Evolutionary conservation across 495 filamentous ascomycete species (phyloP).

Genomic region (Penicillium psychrofluorescens): DNA sequence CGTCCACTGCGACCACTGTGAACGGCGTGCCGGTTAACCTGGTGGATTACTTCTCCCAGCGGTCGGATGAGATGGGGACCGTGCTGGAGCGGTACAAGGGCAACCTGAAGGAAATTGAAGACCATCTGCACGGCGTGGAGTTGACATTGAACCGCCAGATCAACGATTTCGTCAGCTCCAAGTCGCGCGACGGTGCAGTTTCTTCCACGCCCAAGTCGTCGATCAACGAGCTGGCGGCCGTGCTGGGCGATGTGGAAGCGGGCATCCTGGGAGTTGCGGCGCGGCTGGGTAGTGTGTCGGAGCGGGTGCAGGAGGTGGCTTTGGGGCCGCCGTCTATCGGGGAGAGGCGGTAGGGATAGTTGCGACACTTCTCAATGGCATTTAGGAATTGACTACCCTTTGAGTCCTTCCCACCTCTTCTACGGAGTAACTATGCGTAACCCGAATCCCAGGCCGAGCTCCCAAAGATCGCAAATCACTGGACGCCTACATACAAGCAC

Average conservation of each 20-base stretch:
- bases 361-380: not conserved
- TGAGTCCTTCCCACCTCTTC: not conserved
- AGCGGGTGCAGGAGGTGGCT: slow-evolving; percentile 62
- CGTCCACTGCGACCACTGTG: slow-evolving; percentile 27
- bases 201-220: slow-evolving; percentile 36
- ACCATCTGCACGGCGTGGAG: slow-evolving; percentile 72
- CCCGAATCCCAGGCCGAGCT: no score
- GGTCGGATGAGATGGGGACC: slow-evolving; percentile 62
- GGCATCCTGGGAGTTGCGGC: slow-evolving; percentile 70
- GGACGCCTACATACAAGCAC: no score
- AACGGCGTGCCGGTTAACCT: slow-evolving; percentile 48
- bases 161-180: slow-evolving; percentile 54
- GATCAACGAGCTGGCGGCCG: slow-evolving; percentile 54
- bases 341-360: slow-evolving; percentile 14
- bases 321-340: slow-evolving; percentile 40
- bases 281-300: slow-evolving; percentile 59
- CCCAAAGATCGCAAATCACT: no score
- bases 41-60: slow-evolving; percentile 68
- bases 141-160: slow-evolving; percentile 60
- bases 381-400: not conserved
- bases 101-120: slow-evolving; percentile 74
- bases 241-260: slow-evolving; percentile 70
- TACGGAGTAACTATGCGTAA: no score
- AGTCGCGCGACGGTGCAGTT: slow-evolving; percentile 40
- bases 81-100: slow-evolving; percentile 59